These are phyloP conservation scores for Terfezia claveryi DNA, from an alignment of 495 filamentous ascomycete species.

Conservation along the genomic window DNA sequence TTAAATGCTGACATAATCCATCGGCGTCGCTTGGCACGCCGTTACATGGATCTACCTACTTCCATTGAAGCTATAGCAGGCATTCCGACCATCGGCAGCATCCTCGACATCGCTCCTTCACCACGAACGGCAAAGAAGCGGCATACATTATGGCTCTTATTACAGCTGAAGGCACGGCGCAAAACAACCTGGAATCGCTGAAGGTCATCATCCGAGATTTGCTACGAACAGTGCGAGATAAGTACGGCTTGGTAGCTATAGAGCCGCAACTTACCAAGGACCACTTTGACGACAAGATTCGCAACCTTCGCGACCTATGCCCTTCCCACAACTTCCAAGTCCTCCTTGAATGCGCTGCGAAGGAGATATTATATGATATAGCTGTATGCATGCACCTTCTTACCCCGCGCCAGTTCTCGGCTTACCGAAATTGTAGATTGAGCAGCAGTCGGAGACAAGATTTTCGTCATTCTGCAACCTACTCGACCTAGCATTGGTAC, in stretches of 20 bases:
- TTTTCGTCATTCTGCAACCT: constrained; percentile 83
- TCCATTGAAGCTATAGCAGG: no score
- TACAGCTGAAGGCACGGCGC: background rate
- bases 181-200: background rate
- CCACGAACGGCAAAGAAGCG: no score
- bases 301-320: constrained; percentile 18
- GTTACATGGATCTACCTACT: no score
- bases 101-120: no score
- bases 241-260: constrained; percentile 40
- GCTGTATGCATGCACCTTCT: constrained; percentile 8
- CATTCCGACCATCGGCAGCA: no score
- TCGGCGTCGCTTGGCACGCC: no score
- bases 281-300: constrained; percentile 29
- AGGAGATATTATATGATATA: constrained; percentile 16
- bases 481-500: constrained; percentile 66
- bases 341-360: constrained; percentile 14
- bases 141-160: background rate
- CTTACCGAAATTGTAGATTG: constrained; percentile 31
- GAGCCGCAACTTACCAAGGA: constrained; percentile 55
- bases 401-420: no score
- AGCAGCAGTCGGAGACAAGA: constrained; percentile 43
- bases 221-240: constrained; percentile 39
- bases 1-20: no score
- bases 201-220: constrained; percentile 26
- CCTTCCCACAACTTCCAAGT: constrained; percentile 13